Evolutionary conservation across 1,284 basidiomycete species (phyloP), one percentile per base, ranked within the genome.

Genomic region (Laetiporus sulphureus): DNA sequence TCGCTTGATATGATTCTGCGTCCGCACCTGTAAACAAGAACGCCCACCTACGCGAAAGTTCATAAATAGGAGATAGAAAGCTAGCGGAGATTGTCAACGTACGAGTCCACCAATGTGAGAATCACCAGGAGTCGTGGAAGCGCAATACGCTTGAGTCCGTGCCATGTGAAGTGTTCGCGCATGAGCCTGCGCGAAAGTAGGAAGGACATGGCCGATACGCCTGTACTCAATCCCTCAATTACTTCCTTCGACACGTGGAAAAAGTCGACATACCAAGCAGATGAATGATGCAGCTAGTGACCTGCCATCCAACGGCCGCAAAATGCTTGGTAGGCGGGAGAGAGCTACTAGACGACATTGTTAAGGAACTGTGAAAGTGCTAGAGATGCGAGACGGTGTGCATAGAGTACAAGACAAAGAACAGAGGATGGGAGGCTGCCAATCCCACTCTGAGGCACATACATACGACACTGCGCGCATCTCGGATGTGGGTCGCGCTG

Each of bases 21-120:
- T 1, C 53, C 62, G 25, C 36, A 63, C 63, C 51, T n/a, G 58
- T 56, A 36, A 66, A 57, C 13, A 66, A 49, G 37, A 65, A 64
- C 2, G 57, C 37, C 59, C 66, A 60, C 27, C 58, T 60, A 23
- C n/a, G 20, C 12, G 1, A 25, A 29, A n/a, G 47, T 25, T 11
- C 13, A n/a, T 38, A 35, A 30, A 32, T 15, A 48, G 23, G 27
- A 12, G n/a, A 11, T 21, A 16, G 32, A 35, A 34, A 8, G 27
- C 30, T 7, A 47, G 5, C 23, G 27, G 18, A 18, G 41, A 38
- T 3, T 50, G 18, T 12, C 33, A 3, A 45, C 52, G 30, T 39
- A 65, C 57, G 66, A 60, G 22, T 59, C 59, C 3, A 57, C 11
- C 32, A 67, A 58, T 15, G 56, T 51, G 10, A 60, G 30, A 8